Evolutionary conservation across 2,329 filamentous ascomycete genomes (phyloP).

Genomic region (Aspergillus candidus): DNA sequence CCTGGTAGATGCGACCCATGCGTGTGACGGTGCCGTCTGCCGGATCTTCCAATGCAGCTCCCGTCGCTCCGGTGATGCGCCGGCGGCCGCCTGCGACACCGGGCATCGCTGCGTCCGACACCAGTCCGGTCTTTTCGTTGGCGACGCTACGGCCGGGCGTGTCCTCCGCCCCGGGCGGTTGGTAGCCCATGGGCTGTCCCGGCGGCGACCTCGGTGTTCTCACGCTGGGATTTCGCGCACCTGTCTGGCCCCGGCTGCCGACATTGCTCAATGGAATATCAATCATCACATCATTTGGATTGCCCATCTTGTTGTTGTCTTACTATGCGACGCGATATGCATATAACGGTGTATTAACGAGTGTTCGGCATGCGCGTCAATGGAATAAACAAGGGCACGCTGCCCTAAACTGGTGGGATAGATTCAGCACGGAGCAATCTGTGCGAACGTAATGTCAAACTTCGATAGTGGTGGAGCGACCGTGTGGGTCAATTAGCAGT

Average conservation of each 20-base stretch:
- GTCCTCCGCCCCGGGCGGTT: constrained; percentile 16
- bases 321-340: too few relatives aligned
- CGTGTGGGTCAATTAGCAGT: too few relatives aligned
- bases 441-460: too few relatives aligned
- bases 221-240: constrained; percentile 35
- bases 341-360: too few relatives aligned
- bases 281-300: constrained; percentile 50
- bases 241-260: constrained; percentile 43
- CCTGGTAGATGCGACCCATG: constrained; percentile 56
- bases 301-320: constrained; percentile 34
- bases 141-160: constrained; percentile 16
- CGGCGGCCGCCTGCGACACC: constrained; percentile 27
- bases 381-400: too few relatives aligned
- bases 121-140: constrained; percentile 24
- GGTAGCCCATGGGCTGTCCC: constrained; percentile 28
- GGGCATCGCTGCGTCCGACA: constrained; percentile 7
- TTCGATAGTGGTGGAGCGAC: too few relatives aligned
- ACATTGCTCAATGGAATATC: constrained; percentile 58
- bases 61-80: constrained; percentile 26
- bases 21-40: constrained; percentile 53
- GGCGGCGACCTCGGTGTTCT: constrained; percentile 27
- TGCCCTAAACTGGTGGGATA: too few relatives aligned
- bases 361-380: too few relatives aligned
- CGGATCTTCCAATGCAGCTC: constrained; percentile 31
- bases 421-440: too few relatives aligned